Base-by-base conservation (phyloP, 441 rosid species). In the Jatropha multifida region DNA sequence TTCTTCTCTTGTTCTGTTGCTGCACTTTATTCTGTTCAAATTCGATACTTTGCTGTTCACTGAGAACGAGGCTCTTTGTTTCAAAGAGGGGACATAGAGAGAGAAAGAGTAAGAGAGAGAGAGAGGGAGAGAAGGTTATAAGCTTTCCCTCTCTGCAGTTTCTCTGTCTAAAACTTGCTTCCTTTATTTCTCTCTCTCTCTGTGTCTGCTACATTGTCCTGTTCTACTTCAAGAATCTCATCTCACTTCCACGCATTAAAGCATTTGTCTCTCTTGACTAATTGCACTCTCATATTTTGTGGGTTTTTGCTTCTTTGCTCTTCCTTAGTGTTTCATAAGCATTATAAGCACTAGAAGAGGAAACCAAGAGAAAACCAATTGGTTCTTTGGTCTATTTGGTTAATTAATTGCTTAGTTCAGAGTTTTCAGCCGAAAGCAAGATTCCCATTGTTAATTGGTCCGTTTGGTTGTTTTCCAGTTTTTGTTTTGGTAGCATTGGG, bases 21-120 rank as follows among this genome's bases (percentile, higher is more conserved):
- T 83, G 83, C 87, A 80, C 96, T 94, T 92, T 92, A 87, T 83
- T 86, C 88, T 86, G 88, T 90, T 88, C 90, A 90, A 90, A 87
- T 79, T 83, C 66, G 83, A 86, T 77, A 77, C 92, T 86, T 87
- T 83, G 87, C 83, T 85, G 93, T 86, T 86, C 85, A 78, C 86
- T 80, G 83, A 89, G 85, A 86, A 89, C 95, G 89, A 89, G 91
- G 91, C 88, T 79, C 76, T 81, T 82, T 82, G 80, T 79, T 82
- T 73, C 74, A 77, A 69, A 76, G 77, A 79, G 73, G 78, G 70
- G 72, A 77, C 77, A 78, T 68, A 83, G 78, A 79, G 77, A 72
- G 81, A 85, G 69, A 76, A 73, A 80, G 82, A 79, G 77, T 69
- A 80, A 77, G 71, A 80, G 82, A 80, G 82, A 83, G 78, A 79